Base-by-base conservation (phyloP, 2,329 filamentous ascomycete genomes). In the Trichoderma harzianum region DNA sequence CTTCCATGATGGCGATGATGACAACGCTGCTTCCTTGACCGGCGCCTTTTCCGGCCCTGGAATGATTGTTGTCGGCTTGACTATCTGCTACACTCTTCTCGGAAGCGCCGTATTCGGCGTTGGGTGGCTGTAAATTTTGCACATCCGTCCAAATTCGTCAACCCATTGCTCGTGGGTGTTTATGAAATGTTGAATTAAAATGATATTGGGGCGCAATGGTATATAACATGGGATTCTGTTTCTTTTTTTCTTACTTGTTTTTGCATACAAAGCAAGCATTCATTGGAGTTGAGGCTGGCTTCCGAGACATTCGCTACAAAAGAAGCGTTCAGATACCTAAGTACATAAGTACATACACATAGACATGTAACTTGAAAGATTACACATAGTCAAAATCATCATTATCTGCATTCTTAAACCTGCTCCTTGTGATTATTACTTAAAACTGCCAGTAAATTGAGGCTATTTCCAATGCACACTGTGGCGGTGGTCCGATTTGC, bases 1-100 rank as follows among this genome's bases (percentile, higher is more conserved):
- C 8, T 79, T 82, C 66, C 80, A 80, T 58, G 62, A 74, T 14
- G 57, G 34, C 21, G 30, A 16, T 28, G n/a, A 47, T 5, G 72
- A 74, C 30, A 73, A 51, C 64, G 76, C 70, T 24, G 78, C 75
- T 32, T 72, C 73, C 18, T 55, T 69, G 10, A 69, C 72, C 12
- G 66, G 8, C 7, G 26, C 43, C 30, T 72, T 73, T 21, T 73
- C 74, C 28, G 71, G 73, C 53, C 61, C 74, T 11, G 69, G 71
- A 28, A 63, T 76, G 53, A 64, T 68, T 28, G 65, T 77, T 67
- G 67, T 75, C 30, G 71, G 70, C 21, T 72, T 75, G 14, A 75
- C 75, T 12, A 68, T 76, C 61, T 70, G 70, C 36, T 77, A 78
- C 47, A 73, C 78, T 67, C 68, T 79, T 5, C 24, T 71, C 7